Evolutionary conservation across 2,329 filamentous ascomycete species (phyloP).

Genomic region (Basipetospora chlamydospora): DNA sequence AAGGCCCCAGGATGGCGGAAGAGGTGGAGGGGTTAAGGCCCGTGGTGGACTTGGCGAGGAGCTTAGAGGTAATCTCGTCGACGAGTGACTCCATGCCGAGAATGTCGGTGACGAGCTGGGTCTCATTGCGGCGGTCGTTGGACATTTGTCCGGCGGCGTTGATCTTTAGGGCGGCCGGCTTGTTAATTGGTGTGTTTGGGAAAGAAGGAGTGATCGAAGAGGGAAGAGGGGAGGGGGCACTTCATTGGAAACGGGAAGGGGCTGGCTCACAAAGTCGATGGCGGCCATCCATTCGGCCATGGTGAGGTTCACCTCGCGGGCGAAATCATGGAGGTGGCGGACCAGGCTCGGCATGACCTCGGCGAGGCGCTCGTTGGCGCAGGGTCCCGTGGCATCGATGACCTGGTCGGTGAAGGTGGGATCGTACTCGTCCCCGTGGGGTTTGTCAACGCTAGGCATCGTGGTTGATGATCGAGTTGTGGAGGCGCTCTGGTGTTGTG

Average conservation of each 20-base stretch:
- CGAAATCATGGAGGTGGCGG: slow-evolving; percentile 53
- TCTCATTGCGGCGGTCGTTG: slow-evolving; percentile 55
- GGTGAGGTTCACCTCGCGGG: slow-evolving; percentile 50
- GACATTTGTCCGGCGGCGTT: slow-evolving; percentile 54
- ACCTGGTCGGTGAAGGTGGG: slow-evolving; percentile 45
- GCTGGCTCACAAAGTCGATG: slow-evolving; percentile 35
- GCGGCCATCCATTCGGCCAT: slow-evolving; percentile 52
- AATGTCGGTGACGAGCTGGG: slow-evolving; percentile 57
- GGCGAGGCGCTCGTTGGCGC: slow-evolving; percentile 42
- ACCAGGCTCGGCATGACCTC: slow-evolving; percentile 44
- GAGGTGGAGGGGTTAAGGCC: slow-evolving; percentile 41
- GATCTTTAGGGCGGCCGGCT: slow-evolving; percentile 16
- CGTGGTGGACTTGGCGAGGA: slow-evolving; percentile 24
- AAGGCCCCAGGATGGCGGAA: slow-evolving; percentile 71
- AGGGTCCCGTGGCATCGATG: slow-evolving; percentile 48
- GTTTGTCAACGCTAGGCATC: too few relatives aligned
- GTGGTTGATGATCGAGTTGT: background rate
- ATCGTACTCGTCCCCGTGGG: slow-evolving; percentile 10
- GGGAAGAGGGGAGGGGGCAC: background rate
- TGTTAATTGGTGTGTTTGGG: slow-evolving; percentile 6
- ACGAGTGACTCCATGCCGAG: slow-evolving; percentile 64
- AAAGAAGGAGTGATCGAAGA: background rate
- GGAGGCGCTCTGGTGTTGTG: too few relatives aligned
- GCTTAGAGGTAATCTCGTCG: slow-evolving; percentile 66
- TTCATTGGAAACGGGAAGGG: background rate